Conservation (phyloP, 1,139 yeast species). For the Lodderomyces theae region DNA sequence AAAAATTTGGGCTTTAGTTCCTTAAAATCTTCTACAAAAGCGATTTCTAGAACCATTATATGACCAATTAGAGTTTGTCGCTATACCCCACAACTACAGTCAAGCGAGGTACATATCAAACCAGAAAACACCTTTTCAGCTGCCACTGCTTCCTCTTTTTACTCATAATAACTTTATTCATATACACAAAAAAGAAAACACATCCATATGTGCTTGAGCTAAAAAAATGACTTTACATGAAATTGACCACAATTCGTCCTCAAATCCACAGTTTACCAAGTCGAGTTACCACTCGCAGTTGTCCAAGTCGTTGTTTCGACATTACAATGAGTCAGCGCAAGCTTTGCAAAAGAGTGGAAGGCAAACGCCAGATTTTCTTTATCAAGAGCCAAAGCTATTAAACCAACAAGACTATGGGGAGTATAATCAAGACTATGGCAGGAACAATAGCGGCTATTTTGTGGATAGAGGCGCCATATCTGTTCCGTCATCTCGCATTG, state of each 20-base stretch:
- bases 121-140: background rate
- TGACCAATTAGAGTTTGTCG: too few species aligned
- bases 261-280: conserved; percentile 2
- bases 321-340: conserved; percentile 9
- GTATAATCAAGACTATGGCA: background rate
- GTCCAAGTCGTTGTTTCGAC: conserved; percentile 9
- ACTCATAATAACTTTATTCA: background rate
- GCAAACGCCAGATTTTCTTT: conserved; percentile 2
- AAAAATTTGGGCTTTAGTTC: too few species aligned
- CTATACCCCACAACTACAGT: too few species aligned
- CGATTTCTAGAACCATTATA: too few species aligned
- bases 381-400: background rate
- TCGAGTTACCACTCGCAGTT: conserved; percentile 13
- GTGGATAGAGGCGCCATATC: conserved; percentile 13
- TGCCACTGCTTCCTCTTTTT: background rate
- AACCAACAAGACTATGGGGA: background rate
- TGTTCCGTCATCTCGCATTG: conserved; percentile 17
- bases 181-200: background rate
- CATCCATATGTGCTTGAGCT: background rate
- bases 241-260: background rate
- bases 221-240: conserved; percentile 7
- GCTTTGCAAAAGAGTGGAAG: conserved; percentile 1
- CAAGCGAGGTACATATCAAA: too few species aligned
- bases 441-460: conserved; percentile 10
- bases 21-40: too few species aligned